Percentiles rank a stretch among this genome's conserved stretches.
Conservation (phyloP, 2,329 filamentous ascomycete genomes). For the Cadophora luteo-olivacea region DNA sequence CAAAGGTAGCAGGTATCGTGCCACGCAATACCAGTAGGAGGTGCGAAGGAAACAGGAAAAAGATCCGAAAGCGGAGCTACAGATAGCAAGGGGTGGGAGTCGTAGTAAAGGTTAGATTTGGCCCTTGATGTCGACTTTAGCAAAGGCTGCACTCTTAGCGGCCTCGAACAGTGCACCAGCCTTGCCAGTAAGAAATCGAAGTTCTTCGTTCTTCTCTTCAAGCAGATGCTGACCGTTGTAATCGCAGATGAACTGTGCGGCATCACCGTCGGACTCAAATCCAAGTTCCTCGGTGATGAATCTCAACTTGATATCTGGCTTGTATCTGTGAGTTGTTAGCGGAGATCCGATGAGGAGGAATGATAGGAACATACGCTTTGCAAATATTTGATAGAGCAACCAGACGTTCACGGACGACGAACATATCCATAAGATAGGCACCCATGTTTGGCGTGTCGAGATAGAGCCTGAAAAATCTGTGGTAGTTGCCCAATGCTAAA, state of each 20-base stretch:
- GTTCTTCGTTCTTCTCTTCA: constrained; percentile 76
- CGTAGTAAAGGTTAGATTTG: constrained; percentile 68
- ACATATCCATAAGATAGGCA: constrained; percentile 99
- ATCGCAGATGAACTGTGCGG: constrained; percentile 88
- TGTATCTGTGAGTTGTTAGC: constrained; percentile 76
- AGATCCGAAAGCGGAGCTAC: constrained; percentile 32
- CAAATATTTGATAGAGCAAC: constrained; percentile 90
- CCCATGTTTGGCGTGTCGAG: constrained; percentile 96
- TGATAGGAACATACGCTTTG: constrained; percentile 77
- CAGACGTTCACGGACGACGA: constrained; percentile 91
- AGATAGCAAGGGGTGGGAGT: constrained; percentile 29
- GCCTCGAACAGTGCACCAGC: constrained; percentile 76
- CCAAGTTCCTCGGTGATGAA: constrained; percentile 96
- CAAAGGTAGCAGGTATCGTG: constrained; percentile 28
- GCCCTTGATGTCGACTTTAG: constrained; percentile 94
- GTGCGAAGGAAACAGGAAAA: constrained; percentile 32
- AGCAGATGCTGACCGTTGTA: constrained; percentile 78
- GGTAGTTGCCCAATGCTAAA: constrained; percentile 92
- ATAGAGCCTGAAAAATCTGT: constrained; percentile 97
- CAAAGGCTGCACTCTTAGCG: constrained; percentile 76
- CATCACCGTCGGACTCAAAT: constrained; percentile 91
- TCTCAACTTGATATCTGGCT: constrained; percentile 84
- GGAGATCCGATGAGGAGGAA: constrained; percentile 15
- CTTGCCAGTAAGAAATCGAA: constrained; percentile 77
- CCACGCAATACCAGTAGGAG: constrained; percentile 25